Percentiles rank a stretch among this genome's conserved stretches.
Conservation (phyloP, 257 asterid species). For the Solanum boliviense region DNA sequence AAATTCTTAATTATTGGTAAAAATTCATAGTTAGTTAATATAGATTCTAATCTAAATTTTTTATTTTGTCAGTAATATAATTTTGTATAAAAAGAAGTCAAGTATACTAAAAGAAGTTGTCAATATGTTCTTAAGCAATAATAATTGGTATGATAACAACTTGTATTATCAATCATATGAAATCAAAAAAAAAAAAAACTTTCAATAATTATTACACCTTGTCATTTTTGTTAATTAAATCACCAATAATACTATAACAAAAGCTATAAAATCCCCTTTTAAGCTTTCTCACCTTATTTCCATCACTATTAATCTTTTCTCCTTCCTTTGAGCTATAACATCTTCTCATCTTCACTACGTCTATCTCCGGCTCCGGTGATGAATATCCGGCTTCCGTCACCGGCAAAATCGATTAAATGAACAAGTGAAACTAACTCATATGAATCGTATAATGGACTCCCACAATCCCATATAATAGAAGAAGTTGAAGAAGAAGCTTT, state of each 20-base stretch:
- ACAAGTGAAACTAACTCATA: constrained; percentile 27
- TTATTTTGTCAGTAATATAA: background rate
- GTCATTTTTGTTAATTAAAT: background rate
- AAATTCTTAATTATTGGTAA: background rate
- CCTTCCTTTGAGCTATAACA: background rate
- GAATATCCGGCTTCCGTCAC: background rate
- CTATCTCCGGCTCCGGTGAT: background rate
- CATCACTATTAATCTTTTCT: background rate
- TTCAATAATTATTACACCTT: background rate
- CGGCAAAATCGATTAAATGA: constrained; percentile 18
- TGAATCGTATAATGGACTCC: constrained; percentile 48
- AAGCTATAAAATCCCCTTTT: constrained; percentile 3
- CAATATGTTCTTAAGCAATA: background rate
- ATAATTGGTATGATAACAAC: background rate
- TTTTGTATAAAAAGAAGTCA: background rate
- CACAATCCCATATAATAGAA: constrained; percentile 32
- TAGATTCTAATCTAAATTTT: background rate
- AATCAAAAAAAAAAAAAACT: background rate
- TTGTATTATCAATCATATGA: background rate
- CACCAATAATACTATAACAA: background rate
- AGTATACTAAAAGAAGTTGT: background rate
- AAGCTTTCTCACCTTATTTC: background rate
- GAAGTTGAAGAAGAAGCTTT: background rate
- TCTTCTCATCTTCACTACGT: background rate
- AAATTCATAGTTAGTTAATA: background rate